Base-by-base conservation (phyloP, 2,329 filamentous ascomycete species). In the Ophiosphaerella herpotricha region DNA sequence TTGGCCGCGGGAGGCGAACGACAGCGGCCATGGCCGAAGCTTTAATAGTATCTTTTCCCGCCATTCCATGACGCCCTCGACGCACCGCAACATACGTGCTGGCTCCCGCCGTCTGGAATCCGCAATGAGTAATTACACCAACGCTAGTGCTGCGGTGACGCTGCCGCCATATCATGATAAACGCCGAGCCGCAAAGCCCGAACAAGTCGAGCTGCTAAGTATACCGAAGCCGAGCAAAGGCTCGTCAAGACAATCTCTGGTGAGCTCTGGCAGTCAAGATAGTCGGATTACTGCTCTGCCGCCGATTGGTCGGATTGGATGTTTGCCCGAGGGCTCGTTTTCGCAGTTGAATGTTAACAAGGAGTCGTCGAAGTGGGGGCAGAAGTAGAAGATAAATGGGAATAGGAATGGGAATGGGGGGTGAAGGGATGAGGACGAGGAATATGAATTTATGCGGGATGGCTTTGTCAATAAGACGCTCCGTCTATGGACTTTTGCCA, bases 61-160 rank as follows among this genome's bases (percentile, higher is more conserved):
- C 23, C 37, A 46, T 8, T 46, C 52, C 1, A 33, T 31, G n/a
- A 41, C 50, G 3, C 32, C 51, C 2, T 39, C 37, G 32, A 50
- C 37, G 26, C 48, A 21, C 14, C 52, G 23, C 1, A 42, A 61
- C 2, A 16, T 44, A 13, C 48, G 39, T 7, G 35, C n/a, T 9
- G 45, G 43, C 6, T 52, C 46, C 14, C 48, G 36, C 4, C 46
- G 45, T 7, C 43, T 53, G 2, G 43, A 44, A 4, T 59, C 57
- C 11, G 36, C 44, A 6, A 43, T 53, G 50, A 52, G 50, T 38
- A 51, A 54, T n/a, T 53, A 63, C 21, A 43, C 43, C 38, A 52
- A 55, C 5, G 18, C 44, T 3, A 41, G 37, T 5, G 33, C 54
- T 7, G 49, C 51, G 9, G 39, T 52, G 2, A 54, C 54, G 6